Conservation (phyloP, 306 rosid genomes). For the Prunus campanulata region DNA sequence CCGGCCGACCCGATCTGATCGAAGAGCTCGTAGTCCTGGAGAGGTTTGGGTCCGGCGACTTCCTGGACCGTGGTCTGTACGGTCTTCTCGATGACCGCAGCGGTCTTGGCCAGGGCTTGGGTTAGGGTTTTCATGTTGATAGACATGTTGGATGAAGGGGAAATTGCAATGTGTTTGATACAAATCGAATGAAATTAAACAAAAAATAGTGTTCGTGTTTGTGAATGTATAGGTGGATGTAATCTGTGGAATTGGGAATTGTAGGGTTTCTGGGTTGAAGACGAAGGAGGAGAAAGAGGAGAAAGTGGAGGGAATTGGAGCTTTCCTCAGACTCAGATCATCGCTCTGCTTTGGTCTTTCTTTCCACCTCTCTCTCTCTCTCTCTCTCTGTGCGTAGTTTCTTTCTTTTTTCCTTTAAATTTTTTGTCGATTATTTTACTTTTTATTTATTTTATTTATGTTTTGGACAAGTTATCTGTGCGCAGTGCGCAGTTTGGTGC, state of each 20-base stretch:
- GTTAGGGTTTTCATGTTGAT: constrained; percentile 93
- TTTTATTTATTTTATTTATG: not conserved
- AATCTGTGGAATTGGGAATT: not conserved
- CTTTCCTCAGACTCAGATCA: constrained; percentile 25
- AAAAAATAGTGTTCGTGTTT: not conserved
- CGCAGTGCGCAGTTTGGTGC: not conserved
- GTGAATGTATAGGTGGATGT: not conserved
- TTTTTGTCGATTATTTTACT: not conserved
- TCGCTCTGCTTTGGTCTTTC: not conserved
- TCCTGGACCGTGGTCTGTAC: constrained; percentile 95
- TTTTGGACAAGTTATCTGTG: not conserved
- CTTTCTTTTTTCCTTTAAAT: not conserved
- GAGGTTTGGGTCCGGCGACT: constrained; percentile 93
- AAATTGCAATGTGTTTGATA: constrained; percentile 8
- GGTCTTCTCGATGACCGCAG: constrained; percentile 86
- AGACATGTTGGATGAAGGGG: constrained; percentile 42
- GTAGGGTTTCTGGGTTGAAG: constrained; percentile 13
- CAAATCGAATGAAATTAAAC: not conserved
- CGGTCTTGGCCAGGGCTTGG: constrained; percentile 96
- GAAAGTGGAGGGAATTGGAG: constrained; percentile 6
- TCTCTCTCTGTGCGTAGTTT: not conserved
- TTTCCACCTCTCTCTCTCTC: not conserved
- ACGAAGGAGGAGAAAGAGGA: not conserved
- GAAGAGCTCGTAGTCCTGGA: constrained; percentile 88
- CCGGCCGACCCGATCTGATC: constrained; percentile 98